Evolutionary conservation across 2,329 filamentous ascomycete species (phyloP), one percentile per base, ranked within the genome.

Genomic region (Ploettnerulaceae sp.): DNA sequence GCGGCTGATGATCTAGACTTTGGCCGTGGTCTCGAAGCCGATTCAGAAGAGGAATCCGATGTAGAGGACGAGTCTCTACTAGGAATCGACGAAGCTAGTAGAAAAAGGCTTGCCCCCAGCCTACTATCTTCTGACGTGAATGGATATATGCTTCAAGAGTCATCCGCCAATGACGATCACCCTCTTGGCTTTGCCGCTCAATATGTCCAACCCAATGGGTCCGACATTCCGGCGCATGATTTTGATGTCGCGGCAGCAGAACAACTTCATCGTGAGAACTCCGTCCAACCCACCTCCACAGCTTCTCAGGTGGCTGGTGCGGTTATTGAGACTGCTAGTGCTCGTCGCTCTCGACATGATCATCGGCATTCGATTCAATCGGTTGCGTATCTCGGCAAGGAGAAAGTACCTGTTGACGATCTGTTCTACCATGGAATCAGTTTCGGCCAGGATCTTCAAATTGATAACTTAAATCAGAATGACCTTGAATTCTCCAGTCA

Each of bases 351-450:
- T 22, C 37, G 25, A 20, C 21, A n/a, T 5, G 6, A 15, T 31
- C 31, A 26, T 28, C 5, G 21, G n/a, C 37, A 26, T 40, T 26
- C 25, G 5, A 14, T 21, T 20, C 41, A 31, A 15, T 14, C 52
- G 36, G 32, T 28, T 25, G 53, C 54, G 15, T 72, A 71, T 52
- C 63, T 72, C 22, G 67, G 68, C 1, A 62, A 60, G 14, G 45
- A 59, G n/a, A 64, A 62, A 22, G 46, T 70, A n/a, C 53, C 60
- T 18, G 57, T 67, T 4, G 63, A 69, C 37, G 60, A 67, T 37
- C 46, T 74, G 4, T 74, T 74, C 55, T 73, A 72, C 46, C 45
- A 46, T 6, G 54, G 51, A 12, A 47, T 52, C 25, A 25, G 38
- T 9, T 48, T 61, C 26, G 62, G 62, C 47, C 49, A 65, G 46